Base-by-base conservation (phyloP, 768 basidiomycete genomes). In the Roridomyces roridus region DNA sequence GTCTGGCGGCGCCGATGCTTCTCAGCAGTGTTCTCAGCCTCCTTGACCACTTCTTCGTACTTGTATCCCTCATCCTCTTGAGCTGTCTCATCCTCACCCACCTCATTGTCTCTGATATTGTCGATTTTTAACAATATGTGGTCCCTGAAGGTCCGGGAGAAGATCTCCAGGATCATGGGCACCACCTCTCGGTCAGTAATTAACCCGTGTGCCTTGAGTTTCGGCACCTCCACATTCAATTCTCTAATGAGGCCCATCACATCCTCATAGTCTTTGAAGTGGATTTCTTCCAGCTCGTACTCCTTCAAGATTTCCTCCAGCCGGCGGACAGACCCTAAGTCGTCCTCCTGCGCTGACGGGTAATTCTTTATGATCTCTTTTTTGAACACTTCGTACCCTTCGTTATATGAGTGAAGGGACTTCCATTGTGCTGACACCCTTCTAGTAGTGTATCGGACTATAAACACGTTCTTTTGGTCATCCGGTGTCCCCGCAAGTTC, bases 201-300 rank as follows among this genome's bases (percentile, higher is more conserved):
- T 21, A 35, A 10, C 4, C 9, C 5, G 1, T 41, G 25, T 6
- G 20, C 24, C 12, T 44, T 5, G 14, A 53, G 17, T 14, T 45
- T 53, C 1, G 3, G 20, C 14, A 41, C 50, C 2, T 51, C 40
- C 10, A 29, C 29, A 14, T 31, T 31, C 29, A 31, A 7, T 14
- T 6, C 6, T 7, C 29, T 6, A 31, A 31, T 31, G 29, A 58
- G 44, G 77, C 79, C 50, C 70, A 70, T 6, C 49, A 25, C 9
- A 77, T 43, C 2, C 23, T 57, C 18, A 59, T 37, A 2, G 46
- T 55, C n/a, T 57, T 61, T 39, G 48, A 55, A 31, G 49, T 58
- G 7, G 63, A 31, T 31, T 31, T 31, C 29, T 14, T 31, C 29
- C 6, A 14, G 14, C 7, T 31, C 29, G 28, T 6, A 51, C 8